phyloP scores from a whole-genome alignment of 106 monocot species.

The Acorus gramineus region DNA sequence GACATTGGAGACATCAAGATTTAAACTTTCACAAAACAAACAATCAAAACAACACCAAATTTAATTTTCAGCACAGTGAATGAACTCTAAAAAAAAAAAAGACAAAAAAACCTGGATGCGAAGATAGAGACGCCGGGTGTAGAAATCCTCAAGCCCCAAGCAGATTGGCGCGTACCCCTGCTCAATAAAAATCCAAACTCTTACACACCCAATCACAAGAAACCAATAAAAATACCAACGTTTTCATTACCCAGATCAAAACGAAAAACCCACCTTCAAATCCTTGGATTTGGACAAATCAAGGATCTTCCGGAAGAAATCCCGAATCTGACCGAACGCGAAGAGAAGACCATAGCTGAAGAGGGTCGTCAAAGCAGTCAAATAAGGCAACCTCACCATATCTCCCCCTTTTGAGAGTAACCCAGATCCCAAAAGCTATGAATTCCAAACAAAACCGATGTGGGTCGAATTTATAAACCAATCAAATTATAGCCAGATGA shows the following conservation, averaged over 20 bases:
- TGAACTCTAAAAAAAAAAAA: too few relatives aligned
- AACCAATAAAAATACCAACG: background rate
- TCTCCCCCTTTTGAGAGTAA: background rate
- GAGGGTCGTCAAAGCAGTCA: slow-evolving; percentile 70
- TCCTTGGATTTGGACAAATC: slow-evolving; percentile 43
- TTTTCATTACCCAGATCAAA: background rate
- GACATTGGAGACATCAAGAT: too few relatives aligned
- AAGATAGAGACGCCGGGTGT: slow-evolving; percentile 68
- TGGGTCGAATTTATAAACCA: too few relatives aligned
- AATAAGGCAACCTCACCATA: slow-evolving; percentile 90
- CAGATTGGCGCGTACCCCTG: slow-evolving; percentile 91
- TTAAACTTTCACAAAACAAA: too few relatives aligned
- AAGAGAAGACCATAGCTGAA: slow-evolving; percentile 91
- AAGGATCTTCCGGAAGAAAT: slow-evolving; percentile 65
- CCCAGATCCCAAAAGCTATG: background rate
- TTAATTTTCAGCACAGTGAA: too few relatives aligned
- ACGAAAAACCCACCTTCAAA: background rate
- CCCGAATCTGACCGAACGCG: slow-evolving; percentile 77
- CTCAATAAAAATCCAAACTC: slow-evolving; percentile 1
- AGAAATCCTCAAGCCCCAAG: slow-evolving; percentile 80
- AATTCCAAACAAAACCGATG: too few relatives aligned
- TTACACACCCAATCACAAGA: background rate
- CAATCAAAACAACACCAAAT: too few relatives aligned
- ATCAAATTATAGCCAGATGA: too few relatives aligned
- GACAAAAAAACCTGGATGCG: slow-evolving; percentile 58